Evolutionary conservation across 2,329 filamentous ascomycete species (phyloP).

Genomic region (Albifimbria verrucaria): DNA sequence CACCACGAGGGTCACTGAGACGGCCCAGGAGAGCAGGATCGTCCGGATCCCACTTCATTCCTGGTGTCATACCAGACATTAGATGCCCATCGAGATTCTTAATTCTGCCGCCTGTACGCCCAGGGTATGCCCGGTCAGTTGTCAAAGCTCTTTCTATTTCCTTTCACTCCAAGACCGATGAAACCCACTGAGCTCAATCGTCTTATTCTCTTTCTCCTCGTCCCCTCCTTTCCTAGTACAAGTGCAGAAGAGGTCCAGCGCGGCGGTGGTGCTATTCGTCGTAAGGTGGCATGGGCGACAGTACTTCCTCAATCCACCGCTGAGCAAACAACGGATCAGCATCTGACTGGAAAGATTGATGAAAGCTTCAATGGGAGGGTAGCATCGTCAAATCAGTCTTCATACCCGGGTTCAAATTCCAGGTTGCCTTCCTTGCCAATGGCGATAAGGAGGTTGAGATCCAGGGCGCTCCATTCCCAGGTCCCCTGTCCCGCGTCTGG

Average conservation of each 20-base stretch:
- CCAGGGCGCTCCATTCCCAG: background rate
- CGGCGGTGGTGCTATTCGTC: background rate
- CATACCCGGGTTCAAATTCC: background rate
- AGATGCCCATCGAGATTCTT: background rate
- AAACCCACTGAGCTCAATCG: background rate
- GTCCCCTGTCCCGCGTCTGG: background rate
- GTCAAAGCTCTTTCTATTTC: too few relatives aligned
- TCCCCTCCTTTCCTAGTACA: background rate
- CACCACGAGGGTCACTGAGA: too few relatives aligned
- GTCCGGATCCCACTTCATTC: background rate
- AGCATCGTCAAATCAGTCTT: too few relatives aligned
- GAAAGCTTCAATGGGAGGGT: too few relatives aligned
- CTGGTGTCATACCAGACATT: background rate
- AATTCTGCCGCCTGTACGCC: background rate
- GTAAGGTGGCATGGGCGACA: background rate
- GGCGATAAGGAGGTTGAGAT: constrained; percentile 1
- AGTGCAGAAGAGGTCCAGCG: background rate
- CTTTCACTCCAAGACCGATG: too few relatives aligned
- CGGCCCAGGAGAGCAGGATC: too few relatives aligned
- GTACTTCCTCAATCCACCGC: background rate
- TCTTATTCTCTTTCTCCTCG: background rate
- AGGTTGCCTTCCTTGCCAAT: background rate
- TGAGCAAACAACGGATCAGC: too few relatives aligned
- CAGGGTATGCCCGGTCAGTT: background rate
- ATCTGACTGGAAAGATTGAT: too few relatives aligned